Evolutionary conservation across 257 asterid genomes (phyloP).

Genomic region (Agastache rugosa): DNA sequence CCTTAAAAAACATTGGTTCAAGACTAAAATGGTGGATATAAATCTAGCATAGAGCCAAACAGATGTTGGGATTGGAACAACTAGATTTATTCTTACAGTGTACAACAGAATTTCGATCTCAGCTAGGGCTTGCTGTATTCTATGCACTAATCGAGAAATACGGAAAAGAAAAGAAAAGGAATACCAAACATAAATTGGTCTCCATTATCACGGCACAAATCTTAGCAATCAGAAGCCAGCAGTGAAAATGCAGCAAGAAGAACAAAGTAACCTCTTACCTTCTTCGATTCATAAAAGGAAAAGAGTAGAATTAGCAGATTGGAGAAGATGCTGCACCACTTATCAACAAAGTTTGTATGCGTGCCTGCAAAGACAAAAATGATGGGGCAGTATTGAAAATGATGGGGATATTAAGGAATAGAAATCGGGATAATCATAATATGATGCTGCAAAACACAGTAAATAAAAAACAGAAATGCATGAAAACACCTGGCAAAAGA

Average conservation of each 20-base stretch:
- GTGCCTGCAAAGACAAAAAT: not conserved
- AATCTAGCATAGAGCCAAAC: too few relatives aligned
- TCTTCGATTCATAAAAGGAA: not conserved
- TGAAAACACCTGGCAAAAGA: not conserved
- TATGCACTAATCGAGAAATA: too few relatives aligned
- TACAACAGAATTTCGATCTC: too few relatives aligned
- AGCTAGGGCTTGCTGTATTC: too few relatives aligned
- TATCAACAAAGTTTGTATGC: not conserved
- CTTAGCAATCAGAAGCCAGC: not conserved
- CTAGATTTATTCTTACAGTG: too few relatives aligned
- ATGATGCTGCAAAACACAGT: not conserved
- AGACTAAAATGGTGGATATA: too few relatives aligned
- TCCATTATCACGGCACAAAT: not conserved
- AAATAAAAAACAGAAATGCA: not conserved
- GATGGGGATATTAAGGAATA: not conserved
- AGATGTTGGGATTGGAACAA: too few relatives aligned
- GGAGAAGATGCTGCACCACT: not conserved
- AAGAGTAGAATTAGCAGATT: too few relatives aligned
- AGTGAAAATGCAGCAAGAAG: not conserved
- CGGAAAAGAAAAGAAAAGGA: too few relatives aligned
- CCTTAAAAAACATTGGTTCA: too few relatives aligned
- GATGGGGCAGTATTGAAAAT: not conserved
- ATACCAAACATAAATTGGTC: too few relatives aligned
- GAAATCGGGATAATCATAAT: too few relatives aligned
- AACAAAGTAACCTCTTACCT: not conserved